Percentiles rank a stretch among this genome's conserved stretches.
Conservation (phyloP, 495 filamentous ascomycete genomes). For the Penicillium bialowiezense region DNA sequence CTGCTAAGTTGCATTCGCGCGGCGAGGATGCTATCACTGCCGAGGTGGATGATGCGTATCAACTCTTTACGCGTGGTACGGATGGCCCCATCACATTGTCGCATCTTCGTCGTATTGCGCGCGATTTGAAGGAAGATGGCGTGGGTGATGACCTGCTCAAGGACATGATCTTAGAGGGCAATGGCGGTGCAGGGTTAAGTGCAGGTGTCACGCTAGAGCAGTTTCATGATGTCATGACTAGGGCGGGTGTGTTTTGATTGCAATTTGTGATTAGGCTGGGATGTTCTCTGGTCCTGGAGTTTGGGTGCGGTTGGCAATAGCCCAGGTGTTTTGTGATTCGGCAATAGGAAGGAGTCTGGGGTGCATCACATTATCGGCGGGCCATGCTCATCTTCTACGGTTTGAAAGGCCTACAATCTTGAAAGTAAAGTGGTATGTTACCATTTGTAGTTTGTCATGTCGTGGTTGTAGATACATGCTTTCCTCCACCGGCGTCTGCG, state of each 20-base stretch:
- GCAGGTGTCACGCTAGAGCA: constrained; percentile 72
- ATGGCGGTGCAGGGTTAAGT: constrained; percentile 69
- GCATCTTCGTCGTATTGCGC: constrained; percentile 75
- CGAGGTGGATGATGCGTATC: constrained; percentile 78
- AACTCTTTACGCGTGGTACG: constrained; percentile 63
- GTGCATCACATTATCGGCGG: too few relatives aligned
- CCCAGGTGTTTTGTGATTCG: too few relatives aligned
- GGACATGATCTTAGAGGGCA: constrained; percentile 94
- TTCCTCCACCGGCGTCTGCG: constrained; percentile 13
- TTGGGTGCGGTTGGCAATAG: not conserved
- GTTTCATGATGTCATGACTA: constrained; percentile 80
- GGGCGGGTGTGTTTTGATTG: constrained; percentile 76
- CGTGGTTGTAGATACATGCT: constrained; percentile 24
- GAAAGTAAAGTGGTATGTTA: too few relatives aligned
- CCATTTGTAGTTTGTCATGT: constrained; percentile 14
- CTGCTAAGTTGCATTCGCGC: constrained; percentile 67
- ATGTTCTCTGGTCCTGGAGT: constrained; percentile 14
- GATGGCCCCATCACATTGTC: constrained; percentile 64
- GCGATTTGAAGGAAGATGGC: constrained; percentile 69
- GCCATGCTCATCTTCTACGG: too few relatives aligned
- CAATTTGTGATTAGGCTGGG: too few relatives aligned
- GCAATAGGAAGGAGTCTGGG: too few relatives aligned
- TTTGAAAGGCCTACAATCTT: too few relatives aligned
- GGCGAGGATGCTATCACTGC: constrained; percentile 52
- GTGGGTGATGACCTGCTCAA: constrained; percentile 74